phyloP scores from a whole-genome alignment of 2,329 filamentous ascomycete species.

The Dothiorella sarmentorum region DNA sequence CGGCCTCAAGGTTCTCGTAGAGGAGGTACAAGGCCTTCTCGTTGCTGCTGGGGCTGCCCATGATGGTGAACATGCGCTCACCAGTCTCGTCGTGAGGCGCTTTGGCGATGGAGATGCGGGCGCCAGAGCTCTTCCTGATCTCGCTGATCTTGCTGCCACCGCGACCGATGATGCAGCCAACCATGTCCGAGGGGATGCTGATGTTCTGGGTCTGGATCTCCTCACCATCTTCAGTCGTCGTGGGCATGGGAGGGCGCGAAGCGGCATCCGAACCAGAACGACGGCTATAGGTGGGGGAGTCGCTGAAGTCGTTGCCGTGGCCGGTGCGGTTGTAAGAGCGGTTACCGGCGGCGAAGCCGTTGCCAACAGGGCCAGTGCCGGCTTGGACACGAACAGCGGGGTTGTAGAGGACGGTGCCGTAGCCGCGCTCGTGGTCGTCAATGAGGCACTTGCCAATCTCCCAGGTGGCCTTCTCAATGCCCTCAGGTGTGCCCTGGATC shows the following conservation, averaged over 20 bases:
- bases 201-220: conserved; percentile 99
- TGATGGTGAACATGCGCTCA: conserved; percentile 99
- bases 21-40: conserved; percentile 93
- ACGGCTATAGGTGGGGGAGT: conserved; percentile 68
- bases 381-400: conserved; percentile 83
- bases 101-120: conserved; percentile 96
- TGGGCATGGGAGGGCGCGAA: conserved; percentile 71
- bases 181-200: conserved; percentile 99
- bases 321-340: conserved; percentile 84
- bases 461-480: conserved; percentile 95
- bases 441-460: conserved; percentile 98
- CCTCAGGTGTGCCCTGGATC: conserved; percentile 89
- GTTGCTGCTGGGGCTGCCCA: conserved; percentile 88
- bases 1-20: conserved; percentile 97
- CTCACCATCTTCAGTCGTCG: conserved; percentile 92
- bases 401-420: conserved; percentile 96
- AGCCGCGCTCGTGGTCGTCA: conserved; percentile 96
- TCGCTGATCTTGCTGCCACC: conserved; percentile 97
- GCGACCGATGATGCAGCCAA: conserved; percentile 97
- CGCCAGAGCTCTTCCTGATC: conserved; percentile 93
- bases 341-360: conserved; percentile 53
- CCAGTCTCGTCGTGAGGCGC: conserved; percentile 94
- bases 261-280: conserved; percentile 81
- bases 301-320: conserved; percentile 96
- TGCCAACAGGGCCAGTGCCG: conserved; percentile 50